Conservation (phyloP, 306 rosid genomes). For the Corylus heterophylla region DNA sequence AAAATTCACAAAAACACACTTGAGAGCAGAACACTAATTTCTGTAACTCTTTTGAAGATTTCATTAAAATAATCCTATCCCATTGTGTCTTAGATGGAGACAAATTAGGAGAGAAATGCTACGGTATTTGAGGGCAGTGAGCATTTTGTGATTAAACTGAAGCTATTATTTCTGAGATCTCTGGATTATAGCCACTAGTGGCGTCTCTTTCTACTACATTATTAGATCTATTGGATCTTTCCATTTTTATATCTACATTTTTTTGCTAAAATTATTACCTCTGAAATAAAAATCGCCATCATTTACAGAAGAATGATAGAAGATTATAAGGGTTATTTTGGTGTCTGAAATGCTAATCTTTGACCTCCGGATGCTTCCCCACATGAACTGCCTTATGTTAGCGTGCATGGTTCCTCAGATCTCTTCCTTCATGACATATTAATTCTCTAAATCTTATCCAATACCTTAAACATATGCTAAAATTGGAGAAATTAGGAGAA, state of each 20-base stretch:
- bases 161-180: neutral
- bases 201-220: neutral
- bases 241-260: neutral
- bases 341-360: neutral
- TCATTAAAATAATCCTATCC: neutral
- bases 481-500: neutral
- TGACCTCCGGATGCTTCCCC: neutral
- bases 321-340: neutral
- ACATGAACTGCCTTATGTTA: neutral
- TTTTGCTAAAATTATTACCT: neutral
- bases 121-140: too few species aligned
- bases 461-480: neutral
- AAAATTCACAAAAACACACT: neutral
- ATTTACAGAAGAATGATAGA: neutral
- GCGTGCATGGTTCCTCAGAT: neutral
- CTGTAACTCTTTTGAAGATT: neutral
- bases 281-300: neutral
- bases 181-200: neutral
- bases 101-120: neutral
- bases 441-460: neutral
- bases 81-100: neutral
- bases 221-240: neutral
- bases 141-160: neutral
- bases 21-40: neutral
- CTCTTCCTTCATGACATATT: neutral